A percentile compares a stretch with the other conserved stretches of the same genome.
These are phyloP conservation scores for Jamesozyma lodderae DNA, from an alignment of 805 yeast species.

Conservation along the genomic window DNA sequence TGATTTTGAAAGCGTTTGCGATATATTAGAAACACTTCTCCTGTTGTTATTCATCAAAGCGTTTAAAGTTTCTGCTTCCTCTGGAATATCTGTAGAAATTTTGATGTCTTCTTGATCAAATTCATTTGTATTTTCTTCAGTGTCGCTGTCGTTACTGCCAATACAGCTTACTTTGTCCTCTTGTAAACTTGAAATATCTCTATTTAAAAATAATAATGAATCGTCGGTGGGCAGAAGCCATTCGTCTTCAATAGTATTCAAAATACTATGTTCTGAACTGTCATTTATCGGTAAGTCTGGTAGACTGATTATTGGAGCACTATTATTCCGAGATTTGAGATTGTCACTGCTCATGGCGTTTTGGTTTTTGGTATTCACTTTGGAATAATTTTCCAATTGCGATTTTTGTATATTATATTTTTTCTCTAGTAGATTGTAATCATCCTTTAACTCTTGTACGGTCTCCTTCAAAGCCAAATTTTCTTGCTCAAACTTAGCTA, in stretches of 20 bases:
- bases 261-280: too few relatives aligned
- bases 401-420: constrained; percentile 22
- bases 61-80: constrained; percentile 20
- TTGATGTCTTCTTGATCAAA: background rate
- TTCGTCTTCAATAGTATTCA: constrained; percentile 13
- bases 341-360: too few relatives aligned
- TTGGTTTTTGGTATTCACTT: background rate
- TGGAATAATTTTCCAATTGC: constrained; percentile 12
- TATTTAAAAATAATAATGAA: constrained; percentile 4
- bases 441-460: constrained; percentile 21
- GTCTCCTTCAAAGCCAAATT: constrained; percentile 16
- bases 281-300: too few relatives aligned
- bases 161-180: background rate
- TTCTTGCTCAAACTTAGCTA: constrained; percentile 20
- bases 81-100: constrained; percentile 14
- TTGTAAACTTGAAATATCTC: background rate
- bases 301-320: too few relatives aligned
- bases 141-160: too few relatives aligned
- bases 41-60: constrained; percentile 4
- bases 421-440: constrained; percentile 19
- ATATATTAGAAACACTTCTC: constrained; percentile 1
- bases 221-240: constrained; percentile 13
- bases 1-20: background rate
- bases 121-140: background rate
- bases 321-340: too few relatives aligned